Evolutionary conservation across 306 rosid genomes (phyloP), one percentile per base, ranked within the genome.

Genomic region (Morella rubra): DNA sequence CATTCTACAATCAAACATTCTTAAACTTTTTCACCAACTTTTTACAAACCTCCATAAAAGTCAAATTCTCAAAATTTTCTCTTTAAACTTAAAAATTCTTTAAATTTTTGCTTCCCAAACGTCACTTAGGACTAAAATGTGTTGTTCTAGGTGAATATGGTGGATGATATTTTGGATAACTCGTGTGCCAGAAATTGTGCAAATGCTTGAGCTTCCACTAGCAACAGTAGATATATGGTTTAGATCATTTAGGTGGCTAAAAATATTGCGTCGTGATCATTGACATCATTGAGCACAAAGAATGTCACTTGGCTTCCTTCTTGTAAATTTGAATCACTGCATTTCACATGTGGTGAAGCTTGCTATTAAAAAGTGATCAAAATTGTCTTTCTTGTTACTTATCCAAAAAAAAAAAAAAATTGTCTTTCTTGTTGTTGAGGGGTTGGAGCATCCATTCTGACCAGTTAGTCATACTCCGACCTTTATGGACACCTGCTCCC

Each of bases 191-290:
- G 11, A 19, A 9, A 7, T 4, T 13, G 2, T 65, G 27, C 46
- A 41, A 65, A 49, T 65, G 50, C 27, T 65, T 41, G 71, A 42
- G 71, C 71, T 65, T 65, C 42, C 50, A 42, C 20, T 42, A 20
- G 42, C 42, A 18, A 41, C 27, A 65, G 8, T 44, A 16, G 70
- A 32, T 15, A 44, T 3, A 60, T 27, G 14, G 41, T 22, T 58
- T 37, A 52, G 40, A 37, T 58, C 16, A 32, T 62, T 18, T 65
- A 42, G 66, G 16, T 60, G 66, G 70, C 46, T 65, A 65, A 65
- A 40, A 40, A 65, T 32, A 65, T 65, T 65, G 27, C 13, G 4
- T 32, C 16, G 4, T 44, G 41, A 32, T 13, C 41, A 32, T 44
- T 65, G n/a, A 19, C 3, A 61, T 42, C n/a, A 18, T 65, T 42